Evolutionary conservation across 176 grass and related monocot species (phyloP).

Genomic region (Tuctoria greenei): DNA sequence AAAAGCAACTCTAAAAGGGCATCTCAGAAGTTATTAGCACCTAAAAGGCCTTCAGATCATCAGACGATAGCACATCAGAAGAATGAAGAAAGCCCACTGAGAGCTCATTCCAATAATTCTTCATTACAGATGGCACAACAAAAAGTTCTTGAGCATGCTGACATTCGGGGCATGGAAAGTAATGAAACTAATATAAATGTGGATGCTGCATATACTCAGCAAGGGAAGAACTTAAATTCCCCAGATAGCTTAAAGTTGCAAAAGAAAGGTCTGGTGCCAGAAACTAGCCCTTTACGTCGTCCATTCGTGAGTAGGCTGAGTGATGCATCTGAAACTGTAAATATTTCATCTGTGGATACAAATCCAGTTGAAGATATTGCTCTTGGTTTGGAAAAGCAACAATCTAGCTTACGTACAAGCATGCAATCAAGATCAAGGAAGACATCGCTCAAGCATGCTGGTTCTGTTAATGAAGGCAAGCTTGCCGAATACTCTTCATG

Average conservation of each 20-base stretch:
- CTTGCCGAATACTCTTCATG: slow-evolving; percentile 24
- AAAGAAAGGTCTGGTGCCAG: slow-evolving; percentile 17
- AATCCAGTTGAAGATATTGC: slow-evolving; percentile 14
- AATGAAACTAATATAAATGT: slow-evolving; percentile 17
- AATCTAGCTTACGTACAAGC: slow-evolving; percentile 20
- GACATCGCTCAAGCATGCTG: slow-evolving; percentile 41
- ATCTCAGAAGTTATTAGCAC: slow-evolving; percentile 35
- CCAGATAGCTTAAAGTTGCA: slow-evolving; percentile 20
- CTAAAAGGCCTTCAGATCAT: slow-evolving; percentile 22
- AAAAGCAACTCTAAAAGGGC: slow-evolving; percentile 41
- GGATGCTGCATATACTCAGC: slow-evolving; percentile 33
- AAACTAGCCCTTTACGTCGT: slow-evolving; percentile 3
- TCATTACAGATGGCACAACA: not conserved
- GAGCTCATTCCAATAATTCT: slow-evolving; percentile 27
- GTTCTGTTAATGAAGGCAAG: slow-evolving; percentile 18
- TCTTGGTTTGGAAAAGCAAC: slow-evolving; percentile 29
- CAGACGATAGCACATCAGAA: slow-evolving; percentile 1
- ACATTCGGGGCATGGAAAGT: not conserved
- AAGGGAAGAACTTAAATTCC: slow-evolving; percentile 43
- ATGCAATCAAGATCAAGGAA: slow-evolving; percentile 33
- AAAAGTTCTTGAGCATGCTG: slow-evolving; percentile 16
- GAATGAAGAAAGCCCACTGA: slow-evolving; percentile 15
- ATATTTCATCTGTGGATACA: slow-evolving; percentile 11
- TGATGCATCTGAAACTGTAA: slow-evolving; percentile 29
- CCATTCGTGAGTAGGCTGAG: slow-evolving; percentile 19